phyloP scores from a whole-genome alignment of 257 asterid species.

The Solanum microdontum region DNA sequence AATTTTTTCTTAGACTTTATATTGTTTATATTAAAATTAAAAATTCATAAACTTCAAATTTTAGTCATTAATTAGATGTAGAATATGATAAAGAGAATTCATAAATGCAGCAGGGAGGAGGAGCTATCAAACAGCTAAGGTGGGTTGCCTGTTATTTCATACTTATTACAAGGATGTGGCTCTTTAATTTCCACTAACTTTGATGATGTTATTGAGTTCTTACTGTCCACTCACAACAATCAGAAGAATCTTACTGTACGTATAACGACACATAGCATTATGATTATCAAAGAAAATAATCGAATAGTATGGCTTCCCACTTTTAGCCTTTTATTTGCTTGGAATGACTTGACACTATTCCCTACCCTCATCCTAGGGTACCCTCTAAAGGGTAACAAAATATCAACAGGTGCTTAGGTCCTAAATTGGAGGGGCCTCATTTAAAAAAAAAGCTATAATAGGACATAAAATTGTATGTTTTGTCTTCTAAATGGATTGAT shows the following conservation, averaged over 20 bases:
- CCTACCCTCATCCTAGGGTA: neutral
- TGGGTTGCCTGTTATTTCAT: neutral
- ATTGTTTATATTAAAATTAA: neutral
- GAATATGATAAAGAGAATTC: neutral
- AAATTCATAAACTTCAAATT: neutral
- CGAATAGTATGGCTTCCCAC: neutral
- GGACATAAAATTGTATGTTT: neutral
- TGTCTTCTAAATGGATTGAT: neutral
- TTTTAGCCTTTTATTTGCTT: neutral
- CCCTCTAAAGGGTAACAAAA: neutral
- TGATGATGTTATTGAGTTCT: neutral
- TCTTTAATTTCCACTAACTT: neutral
- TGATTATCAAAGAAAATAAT: neutral
- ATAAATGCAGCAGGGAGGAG: neutral
- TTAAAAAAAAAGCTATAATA: neutral
- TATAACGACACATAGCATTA: neutral
- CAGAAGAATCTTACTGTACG: neutral
- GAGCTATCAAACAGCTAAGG: neutral
- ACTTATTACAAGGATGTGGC: neutral
- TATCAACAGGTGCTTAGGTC: neutral
- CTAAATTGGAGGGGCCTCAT: neutral
- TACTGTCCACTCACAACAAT: neutral
- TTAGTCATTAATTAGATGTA: neutral
- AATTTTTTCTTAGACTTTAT: neutral
- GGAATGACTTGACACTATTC: neutral